Evolutionary conservation across 352 stramenopile genomes (phyloP).

Genomic region (Phytopythium montanum): DNA sequence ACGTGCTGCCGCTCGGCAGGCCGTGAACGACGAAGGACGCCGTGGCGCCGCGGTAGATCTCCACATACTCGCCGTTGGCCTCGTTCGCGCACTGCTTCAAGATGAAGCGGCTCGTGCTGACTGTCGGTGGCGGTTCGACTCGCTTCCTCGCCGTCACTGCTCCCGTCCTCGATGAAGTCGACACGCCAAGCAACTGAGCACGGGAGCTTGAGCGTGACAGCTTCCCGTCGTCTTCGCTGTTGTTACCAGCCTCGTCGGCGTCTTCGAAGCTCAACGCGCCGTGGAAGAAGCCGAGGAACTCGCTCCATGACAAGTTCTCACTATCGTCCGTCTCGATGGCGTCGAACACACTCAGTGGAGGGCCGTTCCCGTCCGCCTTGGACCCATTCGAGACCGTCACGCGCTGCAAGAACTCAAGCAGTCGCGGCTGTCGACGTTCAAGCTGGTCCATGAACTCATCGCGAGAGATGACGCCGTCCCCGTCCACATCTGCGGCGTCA

Average conservation of each 20-base stretch:
- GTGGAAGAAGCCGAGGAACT: conserved; percentile 81
- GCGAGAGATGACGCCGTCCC: conserved; percentile 69
- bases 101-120: conserved; percentile 59
- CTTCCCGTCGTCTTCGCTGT: conserved; percentile 3
- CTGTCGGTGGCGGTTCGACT: conserved; percentile 2
- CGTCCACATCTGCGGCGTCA: conserved; percentile 66
- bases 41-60: conserved; percentile 78
- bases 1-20: conserved; percentile 76
- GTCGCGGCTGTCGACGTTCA: conserved; percentile 63
- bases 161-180: conserved; percentile 16
- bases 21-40: conserved; percentile 72
- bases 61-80: conserved; percentile 72
- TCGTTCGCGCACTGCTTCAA: conserved; percentile 87
- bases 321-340: conserved; percentile 89
- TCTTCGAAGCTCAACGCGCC: conserved; percentile 29
- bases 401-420: conserved; percentile 76
- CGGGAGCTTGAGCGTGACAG: background rate
- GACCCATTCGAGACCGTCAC: conserved; percentile 19
- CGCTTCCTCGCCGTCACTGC: conserved; percentile 5
- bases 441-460: conserved; percentile 88
- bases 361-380: conserved; percentile 1
- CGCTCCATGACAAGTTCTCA: conserved; percentile 83
- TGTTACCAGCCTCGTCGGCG: conserved; percentile 15
- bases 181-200: background rate
- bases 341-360: conserved; percentile 80